These are phyloP conservation scores for Boletus pseudopeckii DNA, from an alignment of 768 basidiomycete genomes.

Conservation along the genomic window DNA sequence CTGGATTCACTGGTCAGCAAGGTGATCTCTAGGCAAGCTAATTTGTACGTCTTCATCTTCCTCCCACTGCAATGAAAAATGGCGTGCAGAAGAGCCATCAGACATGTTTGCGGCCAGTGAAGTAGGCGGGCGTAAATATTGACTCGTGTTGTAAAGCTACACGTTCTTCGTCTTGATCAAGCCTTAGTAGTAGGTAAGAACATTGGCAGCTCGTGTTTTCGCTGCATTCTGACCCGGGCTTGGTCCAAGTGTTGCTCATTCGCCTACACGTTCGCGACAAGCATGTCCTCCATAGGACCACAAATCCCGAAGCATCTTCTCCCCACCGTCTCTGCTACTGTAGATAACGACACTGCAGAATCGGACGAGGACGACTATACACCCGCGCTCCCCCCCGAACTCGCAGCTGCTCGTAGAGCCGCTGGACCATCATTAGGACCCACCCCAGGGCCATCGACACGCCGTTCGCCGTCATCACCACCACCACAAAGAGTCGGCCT, in stretches of 20 bases:
- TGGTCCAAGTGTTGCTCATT: not conserved
- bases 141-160: not conserved
- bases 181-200: not conserved
- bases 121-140: not conserved
- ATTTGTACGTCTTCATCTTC: not conserved
- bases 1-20: not conserved
- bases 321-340: constrained; percentile 8
- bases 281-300: constrained; percentile 56
- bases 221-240: not conserved
- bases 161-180: not conserved
- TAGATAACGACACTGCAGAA: constrained; percentile 27
- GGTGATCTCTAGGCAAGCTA: not conserved
- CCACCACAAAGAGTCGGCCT: constrained; percentile 47
- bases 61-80: not conserved
- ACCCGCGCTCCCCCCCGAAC: constrained; percentile 73
- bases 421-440: constrained; percentile 25
- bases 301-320: constrained; percentile 51
- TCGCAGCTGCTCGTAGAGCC: constrained; percentile 43
- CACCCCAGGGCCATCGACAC: constrained; percentile 23
- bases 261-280: not conserved
- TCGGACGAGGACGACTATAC: constrained; percentile 62
- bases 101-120: too few species aligned
- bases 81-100: not conserved
- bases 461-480: constrained; percentile 10
- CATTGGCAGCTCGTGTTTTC: not conserved